phyloP scores from a whole-genome alignment of 768 basidiomycete genomes.

The Crucibulum laeve region DNA sequence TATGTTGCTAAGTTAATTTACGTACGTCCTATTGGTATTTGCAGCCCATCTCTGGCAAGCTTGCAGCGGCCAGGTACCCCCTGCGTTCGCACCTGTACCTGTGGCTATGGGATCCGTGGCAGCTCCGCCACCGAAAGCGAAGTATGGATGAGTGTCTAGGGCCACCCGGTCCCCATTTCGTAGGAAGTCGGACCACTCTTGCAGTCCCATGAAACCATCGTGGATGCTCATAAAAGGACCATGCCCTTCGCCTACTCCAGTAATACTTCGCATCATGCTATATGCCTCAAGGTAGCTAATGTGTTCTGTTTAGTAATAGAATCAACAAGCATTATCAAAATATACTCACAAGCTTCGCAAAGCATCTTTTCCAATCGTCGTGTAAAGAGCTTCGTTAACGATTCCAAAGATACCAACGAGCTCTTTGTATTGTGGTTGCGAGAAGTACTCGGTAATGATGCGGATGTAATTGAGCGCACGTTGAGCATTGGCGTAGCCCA shows the following conservation, averaged over 20 bases:
- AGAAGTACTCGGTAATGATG: constrained; percentile 77
- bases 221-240: constrained; percentile 51
- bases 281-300: constrained; percentile 53
- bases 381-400: constrained; percentile 55
- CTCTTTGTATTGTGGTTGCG: constrained; percentile 68
- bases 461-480: constrained; percentile 75
- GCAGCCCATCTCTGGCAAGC: constrained; percentile 61
- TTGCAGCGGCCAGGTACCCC: constrained; percentile 40
- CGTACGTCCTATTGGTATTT: constrained; percentile 48
- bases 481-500: constrained; percentile 87
- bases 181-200: constrained; percentile 27
- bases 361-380: constrained; percentile 50
- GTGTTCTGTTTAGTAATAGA: not conserved
- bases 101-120: constrained; percentile 30
- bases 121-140: constrained; percentile 41
- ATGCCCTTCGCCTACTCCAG: constrained; percentile 67
- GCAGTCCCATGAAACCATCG: constrained; percentile 42
- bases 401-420: constrained; percentile 64
- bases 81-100: constrained; percentile 30
- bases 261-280: constrained; percentile 65
- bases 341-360: constrained; percentile 60
- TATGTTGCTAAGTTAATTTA: constrained; percentile 3
- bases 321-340: constrained; percentile 25
- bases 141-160: constrained; percentile 37
- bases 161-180: constrained; percentile 35